Percentiles rank a stretch among this genome's conserved stretches.
Conservation (phyloP, 768 basidiomycete species). For the Tephrocybe sp. region DNA sequence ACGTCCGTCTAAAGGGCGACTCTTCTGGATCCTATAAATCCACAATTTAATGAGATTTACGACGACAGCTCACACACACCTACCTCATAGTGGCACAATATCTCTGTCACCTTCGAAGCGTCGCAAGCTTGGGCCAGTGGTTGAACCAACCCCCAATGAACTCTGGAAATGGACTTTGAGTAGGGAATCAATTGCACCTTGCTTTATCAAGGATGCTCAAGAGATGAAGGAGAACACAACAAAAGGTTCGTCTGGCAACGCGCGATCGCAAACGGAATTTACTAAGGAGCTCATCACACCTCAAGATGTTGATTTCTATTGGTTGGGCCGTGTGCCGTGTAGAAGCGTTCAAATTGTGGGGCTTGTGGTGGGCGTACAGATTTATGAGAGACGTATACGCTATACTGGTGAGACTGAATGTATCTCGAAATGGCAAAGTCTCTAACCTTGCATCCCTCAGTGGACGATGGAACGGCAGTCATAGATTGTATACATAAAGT, state of each 20-base stretch:
- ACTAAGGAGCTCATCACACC: slow-evolving; percentile 6
- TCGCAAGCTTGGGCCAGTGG: slow-evolving; percentile 7
- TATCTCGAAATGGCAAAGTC: neutral
- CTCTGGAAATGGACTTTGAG: slow-evolving; percentile 59
- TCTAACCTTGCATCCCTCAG: slow-evolving; percentile 29
- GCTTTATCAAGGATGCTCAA: slow-evolving; percentile 54
- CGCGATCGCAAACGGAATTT: neutral
- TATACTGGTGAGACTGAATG: slow-evolving; percentile 50
- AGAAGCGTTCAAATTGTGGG: slow-evolving; percentile 61
- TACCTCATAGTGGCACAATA: slow-evolving; percentile 6
- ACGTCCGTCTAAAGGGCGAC: neutral
- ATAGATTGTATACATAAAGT: slow-evolving; percentile 62
- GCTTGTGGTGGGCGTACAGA: slow-evolving; percentile 60
- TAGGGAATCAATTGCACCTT: slow-evolving; percentile 52
- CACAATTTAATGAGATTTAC: slow-evolving; percentile 10
- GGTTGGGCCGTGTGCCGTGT: slow-evolving; percentile 74
- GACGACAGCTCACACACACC: slow-evolving; percentile 20
- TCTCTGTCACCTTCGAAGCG: slow-evolving; percentile 24
- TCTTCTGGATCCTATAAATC: neutral
- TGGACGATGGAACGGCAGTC: slow-evolving; percentile 77
- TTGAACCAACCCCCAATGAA: slow-evolving; percentile 13
- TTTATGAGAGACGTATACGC: slow-evolving; percentile 56
- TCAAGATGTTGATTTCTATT: slow-evolving; percentile 61
- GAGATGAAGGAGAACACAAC: slow-evolving; percentile 38
- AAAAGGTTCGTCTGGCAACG: slow-evolving; percentile 25